Conservation (phyloP, 768 basidiomycete genomes). For the Plicaturopsis crispa region DNA sequence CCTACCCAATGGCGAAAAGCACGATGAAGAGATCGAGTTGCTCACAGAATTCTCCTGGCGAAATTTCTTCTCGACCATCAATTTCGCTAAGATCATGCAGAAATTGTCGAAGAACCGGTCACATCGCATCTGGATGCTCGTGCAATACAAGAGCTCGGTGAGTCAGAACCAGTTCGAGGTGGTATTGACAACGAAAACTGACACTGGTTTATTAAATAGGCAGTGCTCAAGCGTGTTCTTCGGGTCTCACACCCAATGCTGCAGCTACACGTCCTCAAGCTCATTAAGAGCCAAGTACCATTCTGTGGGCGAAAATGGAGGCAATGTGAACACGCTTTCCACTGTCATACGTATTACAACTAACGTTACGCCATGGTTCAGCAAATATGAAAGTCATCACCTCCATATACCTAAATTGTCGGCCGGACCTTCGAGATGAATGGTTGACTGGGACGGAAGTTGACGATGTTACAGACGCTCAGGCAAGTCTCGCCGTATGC, state of each 20-base stretch:
- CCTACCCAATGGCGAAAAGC: constrained; percentile 66
- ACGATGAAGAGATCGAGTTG: constrained; percentile 86
- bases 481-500: constrained; percentile 38
- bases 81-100: constrained; percentile 97
- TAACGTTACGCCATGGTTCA: constrained; percentile 21
- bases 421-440: constrained; percentile 94
- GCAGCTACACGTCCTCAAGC: constrained; percentile 89
- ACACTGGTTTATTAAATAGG: constrained; percentile 37
- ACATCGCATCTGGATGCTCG: constrained; percentile 91
- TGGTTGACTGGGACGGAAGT: constrained; percentile 94
- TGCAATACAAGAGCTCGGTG: constrained; percentile 97
- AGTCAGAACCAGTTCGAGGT: constrained; percentile 20
- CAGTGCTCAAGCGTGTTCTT: constrained; percentile 90
- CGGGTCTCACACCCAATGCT: constrained; percentile 91
- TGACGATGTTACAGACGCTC: constrained; percentile 87
- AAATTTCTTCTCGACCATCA: constrained; percentile 96
- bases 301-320: constrained; percentile 98
- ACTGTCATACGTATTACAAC: constrained; percentile 4
- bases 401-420: constrained; percentile 93
- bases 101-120: constrained; percentile 93
- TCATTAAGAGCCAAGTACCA: constrained; percentile 98
- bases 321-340: constrained; percentile 55
- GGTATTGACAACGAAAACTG: too few relatives aligned
- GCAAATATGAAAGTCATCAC: constrained; percentile 99
- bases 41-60: constrained; percentile 95